Conservation (phyloP, 306 rosid genomes). For the Cicer cuneatum region DNA sequence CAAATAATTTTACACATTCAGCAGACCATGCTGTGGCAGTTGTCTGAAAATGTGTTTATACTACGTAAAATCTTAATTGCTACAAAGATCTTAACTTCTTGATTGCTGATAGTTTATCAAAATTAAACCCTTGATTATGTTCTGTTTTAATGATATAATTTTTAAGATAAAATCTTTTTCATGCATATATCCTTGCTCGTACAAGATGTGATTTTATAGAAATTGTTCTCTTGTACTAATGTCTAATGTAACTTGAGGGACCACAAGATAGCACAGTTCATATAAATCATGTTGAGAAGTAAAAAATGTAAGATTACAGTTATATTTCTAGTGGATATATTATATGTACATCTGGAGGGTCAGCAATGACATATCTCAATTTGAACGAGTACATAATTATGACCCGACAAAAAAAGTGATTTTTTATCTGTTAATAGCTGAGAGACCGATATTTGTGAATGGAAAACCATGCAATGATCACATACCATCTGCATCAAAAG, state of each 20-base stretch:
- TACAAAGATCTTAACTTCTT: not conserved
- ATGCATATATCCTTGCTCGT: too few species aligned
- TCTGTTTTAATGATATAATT: constrained; percentile 15
- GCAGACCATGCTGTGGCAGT: constrained; percentile 5
- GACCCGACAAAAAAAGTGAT: constrained; percentile 6
- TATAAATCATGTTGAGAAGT: constrained; percentile 22
- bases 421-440: constrained; percentile 35
- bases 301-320: constrained; percentile 21
- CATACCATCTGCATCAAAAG: constrained; percentile 34
- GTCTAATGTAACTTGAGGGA: not conserved
- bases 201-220: constrained; percentile 6
- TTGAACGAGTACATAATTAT: constrained; percentile 19
- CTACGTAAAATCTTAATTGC: not conserved
- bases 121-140: not conserved
- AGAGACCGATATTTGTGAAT: constrained; percentile 1
- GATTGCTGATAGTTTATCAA: constrained; percentile 27
- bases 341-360: constrained; percentile 2
- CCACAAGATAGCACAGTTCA: constrained; percentile 4
- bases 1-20: constrained; percentile 3
- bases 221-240: constrained; percentile 14
- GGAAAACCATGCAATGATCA: constrained; percentile 31
- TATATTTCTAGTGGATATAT: constrained; percentile 26
- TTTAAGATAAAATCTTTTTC: not conserved
- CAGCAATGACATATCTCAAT: not conserved
- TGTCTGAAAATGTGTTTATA: not conserved